Base-by-base conservation (phyloP, 495 filamentous ascomycete genomes). In the Tuber calosporum region DNA sequence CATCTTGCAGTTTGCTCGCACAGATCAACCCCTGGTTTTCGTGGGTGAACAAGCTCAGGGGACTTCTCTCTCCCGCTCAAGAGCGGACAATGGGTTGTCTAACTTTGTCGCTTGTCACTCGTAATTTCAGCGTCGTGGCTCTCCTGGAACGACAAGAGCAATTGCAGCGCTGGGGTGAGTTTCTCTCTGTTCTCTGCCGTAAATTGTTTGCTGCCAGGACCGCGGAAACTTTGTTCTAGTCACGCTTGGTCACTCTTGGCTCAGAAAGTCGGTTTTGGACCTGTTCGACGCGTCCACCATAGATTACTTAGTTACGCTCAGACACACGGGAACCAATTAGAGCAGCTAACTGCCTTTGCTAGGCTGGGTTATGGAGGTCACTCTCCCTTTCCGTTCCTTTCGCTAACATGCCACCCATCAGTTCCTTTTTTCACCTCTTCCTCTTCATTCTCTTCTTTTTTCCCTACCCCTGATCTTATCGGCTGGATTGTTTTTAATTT, bases 21-120 rank as follows among this genome's bases (percentile, higher is more conserved):
- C 48, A 58, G 48, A 58, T n/a, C n/a, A n/a, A 58, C 26, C 48
- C 26, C n/a, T 58, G 48, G 48, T 26, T 58, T 58, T 58, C 48
- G n/a, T 58, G n/a, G 1, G 13, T 43, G 15, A 43, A 43, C 42
- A 15, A 43, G 19, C 42, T 43, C 42, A 20, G 45, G 45, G 45
- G 22, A n/a, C 45, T 58, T 13, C n/a, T 2, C 48, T 13, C 2
- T 58, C 48, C 48, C 48, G 7, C 48, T 58, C n/a, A 11, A 58
- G 48, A 22, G n/a, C 48, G 19, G 42, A 20, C 15, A 3, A 15
- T 11, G 42, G 42, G 13, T 43, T 58, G 22, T 26, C 48, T 13
- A 26, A 30, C n/a, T 26, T 13, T 26, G n/a, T 58, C 48, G 13
- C 48, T 13, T 26, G n/a, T 58, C 48, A 26, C 48, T 26, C 48